Conservation (phyloP, 345 rosid species). For the Leavenworthia alabamica region DNA sequence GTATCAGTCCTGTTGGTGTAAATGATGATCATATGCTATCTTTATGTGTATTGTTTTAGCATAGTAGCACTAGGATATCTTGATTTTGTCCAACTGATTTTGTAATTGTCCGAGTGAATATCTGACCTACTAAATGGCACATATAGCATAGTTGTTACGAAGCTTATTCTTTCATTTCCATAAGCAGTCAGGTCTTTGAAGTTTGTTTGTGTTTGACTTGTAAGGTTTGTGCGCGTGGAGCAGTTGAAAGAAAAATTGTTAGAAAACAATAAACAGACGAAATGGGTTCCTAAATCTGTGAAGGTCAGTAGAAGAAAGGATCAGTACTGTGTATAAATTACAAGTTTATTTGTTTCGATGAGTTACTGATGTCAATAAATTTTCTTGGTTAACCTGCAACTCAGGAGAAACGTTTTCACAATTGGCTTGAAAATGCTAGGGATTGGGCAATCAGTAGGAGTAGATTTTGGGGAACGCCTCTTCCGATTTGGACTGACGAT, state of each 20-base stretch:
- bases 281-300: slow-evolving; percentile 96
- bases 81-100: neutral
- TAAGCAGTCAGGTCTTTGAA: neutral
- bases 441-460: slow-evolving; percentile 98
- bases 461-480: slow-evolving; percentile 98
- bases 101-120: neutral
- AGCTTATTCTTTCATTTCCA: neutral
- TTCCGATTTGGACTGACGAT: slow-evolving; percentile 88
- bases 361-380: neutral
- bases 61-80: too few species aligned
- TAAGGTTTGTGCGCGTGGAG: slow-evolving; percentile 94
- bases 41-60: too few species aligned
- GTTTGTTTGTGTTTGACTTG: slow-evolving; percentile 14
- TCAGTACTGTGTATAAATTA: neutral
- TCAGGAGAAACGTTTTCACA: slow-evolving; percentile 94
- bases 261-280: slow-evolving; percentile 73
- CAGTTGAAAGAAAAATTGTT: slow-evolving; percentile 63
- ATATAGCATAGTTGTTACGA: neutral
- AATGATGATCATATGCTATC: too few species aligned
- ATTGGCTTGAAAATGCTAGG: slow-evolving; percentile 98
- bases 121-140: slow-evolving; percentile 1
- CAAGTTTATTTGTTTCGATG: neutral
- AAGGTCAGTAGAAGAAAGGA: slow-evolving; percentile 44
- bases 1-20: neutral
- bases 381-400: slow-evolving; percentile 11